Base-by-base conservation (phyloP, 1,284 basidiomycete species). In the Xerocomus nothofagi region DNA sequence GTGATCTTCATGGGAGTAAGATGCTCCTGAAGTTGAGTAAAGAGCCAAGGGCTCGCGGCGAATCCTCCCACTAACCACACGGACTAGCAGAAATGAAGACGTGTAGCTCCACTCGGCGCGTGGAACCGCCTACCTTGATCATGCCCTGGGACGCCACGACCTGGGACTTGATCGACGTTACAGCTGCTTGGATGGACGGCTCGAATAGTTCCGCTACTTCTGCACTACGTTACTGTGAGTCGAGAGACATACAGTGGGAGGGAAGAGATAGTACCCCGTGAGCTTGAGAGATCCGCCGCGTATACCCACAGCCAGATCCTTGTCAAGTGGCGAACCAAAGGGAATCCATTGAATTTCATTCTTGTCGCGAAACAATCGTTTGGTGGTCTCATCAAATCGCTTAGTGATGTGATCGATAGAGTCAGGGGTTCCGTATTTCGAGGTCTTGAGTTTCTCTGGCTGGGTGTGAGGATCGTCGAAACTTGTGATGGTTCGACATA, bases 21-120 rank as follows among this genome's bases (percentile, higher is more conserved):
- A 24, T 79, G 79, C 51, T 82, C 81, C 70, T 86, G 83, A 6
- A 89, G 73, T 62, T 89, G 86, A 27, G 72, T 74, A 66, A 88
- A 89, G 15, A 89, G 71, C 85, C 86, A 89, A 1, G 84, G 83
- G 54, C 84, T 88, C 1, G 86, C 86, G 3, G 87, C 87, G 56
- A 88, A 90, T 32, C 87, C 87, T 60, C 87, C 87, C 6, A 90
- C 87, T 24, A 90, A 73, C 74, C 86, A 89, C 12, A 89, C 81
- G 18, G 85, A 86, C 82, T 81, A 48, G 32, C 38, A 39, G 33
- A 29, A 56, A 55, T 49, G 50, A 60, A 40, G 29, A 38, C 21
- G 26, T 15, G 32, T 38, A 38, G 30, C 5, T 36, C 43, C 36
- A 26, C 38, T 36, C 12, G 20, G 26, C 41, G 29, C 17, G 29